Evolutionary conservation across 768 basidiomycete species (phyloP), one percentile per base, ranked within the genome.

Genomic region (Lentinula sp.): DNA sequence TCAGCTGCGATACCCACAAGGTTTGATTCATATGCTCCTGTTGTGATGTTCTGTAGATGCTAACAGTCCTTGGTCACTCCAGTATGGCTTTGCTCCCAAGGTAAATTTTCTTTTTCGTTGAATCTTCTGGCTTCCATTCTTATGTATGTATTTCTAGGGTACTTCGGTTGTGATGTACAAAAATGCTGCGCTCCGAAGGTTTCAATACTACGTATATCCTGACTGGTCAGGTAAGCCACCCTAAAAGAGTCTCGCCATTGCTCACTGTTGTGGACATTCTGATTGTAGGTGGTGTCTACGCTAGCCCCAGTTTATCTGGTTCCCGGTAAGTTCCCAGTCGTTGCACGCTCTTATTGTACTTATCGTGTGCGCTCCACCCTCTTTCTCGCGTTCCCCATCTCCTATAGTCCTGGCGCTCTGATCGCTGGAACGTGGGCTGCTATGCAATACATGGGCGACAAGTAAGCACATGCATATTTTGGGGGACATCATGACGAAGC

Each of bases 381-480:
- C 40, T 28, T 49, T 18, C 40, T 34, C 10, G 56, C 55, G 13
- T 43, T 55, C 35, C 23, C 51, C 42, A 23, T 43, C 48, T 55
- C 50, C 57, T 55, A 34, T 65, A 93, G 95, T 42, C 92, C 95
- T 0, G 97, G 96, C 5, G 87, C 95, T 0, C 76, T 98, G 63
- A 88, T 99, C 62, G 96, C 96, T 28, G 96, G 92, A 50, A 87
- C 94, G 32, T 99, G 95, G 94, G 96, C 96, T 6, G 93, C 94
- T 2, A 88, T 99, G 86, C 90, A 96, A 64, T 85, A 92, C 70
- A 88, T 98, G 77, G 96, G 96, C 32, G 80, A 87, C 62, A 80
- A 88, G 92, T 94, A 69, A 56, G 88, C 78, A 23, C 18, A 42
- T 58, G 10, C 43, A 18, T 49, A 35, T 43, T 62, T 32, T 59